A percentile compares a stretch with the other conserved stretches of the same genome.
Evolutionary conservation across 148 eudicot species (phyloP).

Genomic region (Chenopodium berlandieri): DNA sequence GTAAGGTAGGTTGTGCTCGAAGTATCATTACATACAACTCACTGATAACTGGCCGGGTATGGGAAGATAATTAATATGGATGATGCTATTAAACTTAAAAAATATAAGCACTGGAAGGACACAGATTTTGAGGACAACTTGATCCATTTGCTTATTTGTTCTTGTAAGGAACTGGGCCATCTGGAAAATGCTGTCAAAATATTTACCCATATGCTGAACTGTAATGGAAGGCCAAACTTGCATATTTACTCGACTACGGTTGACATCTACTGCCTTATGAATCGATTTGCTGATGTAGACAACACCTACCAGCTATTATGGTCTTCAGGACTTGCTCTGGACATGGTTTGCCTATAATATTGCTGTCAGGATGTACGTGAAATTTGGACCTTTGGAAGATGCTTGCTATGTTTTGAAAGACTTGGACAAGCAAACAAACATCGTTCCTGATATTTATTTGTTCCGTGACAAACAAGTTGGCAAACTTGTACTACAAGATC

Average conservation of each 20-base stretch:
- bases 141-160: constrained; percentile 82
- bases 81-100: constrained; percentile 55
- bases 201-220: constrained; percentile 59
- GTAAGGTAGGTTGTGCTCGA: constrained; percentile 54
- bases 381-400: constrained; percentile 56
- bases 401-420: constrained; percentile 65
- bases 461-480: constrained; percentile 68
- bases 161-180: constrained; percentile 75
- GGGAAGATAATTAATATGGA: constrained; percentile 71
- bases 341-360: constrained; percentile 76
- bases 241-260: constrained; percentile 85
- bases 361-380: constrained; percentile 77
- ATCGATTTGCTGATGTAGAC: constrained; percentile 63
- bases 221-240: constrained; percentile 62
- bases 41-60: constrained; percentile 65
- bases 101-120: constrained; percentile 69
- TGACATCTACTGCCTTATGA: constrained; percentile 68
- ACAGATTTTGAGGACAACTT: constrained; percentile 72
- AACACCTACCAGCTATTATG: constrained; percentile 48
- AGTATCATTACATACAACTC: constrained; percentile 75
- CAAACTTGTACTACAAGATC: constrained; percentile 64
- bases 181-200: constrained; percentile 67
- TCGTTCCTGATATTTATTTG: constrained; percentile 76
- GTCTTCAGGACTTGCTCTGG: constrained; percentile 56
- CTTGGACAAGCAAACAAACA: constrained; percentile 57